A percentile compares a stretch with the other conserved stretches of the same genome.
These are phyloP conservation scores for Trametes hirsuta DNA, from an alignment of 1,284 basidiomycete genomes.

Conservation along the genomic window DNA sequence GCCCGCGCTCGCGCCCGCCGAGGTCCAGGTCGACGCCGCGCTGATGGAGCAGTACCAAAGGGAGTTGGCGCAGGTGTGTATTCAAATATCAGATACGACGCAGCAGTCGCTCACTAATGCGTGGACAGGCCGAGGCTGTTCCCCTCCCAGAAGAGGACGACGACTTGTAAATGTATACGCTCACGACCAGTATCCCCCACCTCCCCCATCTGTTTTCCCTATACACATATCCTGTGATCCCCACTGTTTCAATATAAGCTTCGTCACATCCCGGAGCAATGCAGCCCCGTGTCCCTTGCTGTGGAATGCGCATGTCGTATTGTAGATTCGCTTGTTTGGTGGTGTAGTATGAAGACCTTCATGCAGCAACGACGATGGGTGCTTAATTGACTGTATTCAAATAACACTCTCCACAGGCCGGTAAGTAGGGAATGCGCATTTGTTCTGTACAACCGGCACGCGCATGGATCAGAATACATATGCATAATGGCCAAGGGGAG, in stretches of 20 bases:
- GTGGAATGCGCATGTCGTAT: constrained; percentile 9
- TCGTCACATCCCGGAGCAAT: constrained; percentile 26
- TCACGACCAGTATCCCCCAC: constrained; percentile 21
- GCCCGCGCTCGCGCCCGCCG: constrained; percentile 93
- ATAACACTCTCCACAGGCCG: no score
- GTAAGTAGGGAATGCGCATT: no score
- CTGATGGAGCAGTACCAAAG: constrained; percentile 86
- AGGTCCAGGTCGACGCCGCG: constrained; percentile 82
- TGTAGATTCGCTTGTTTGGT: constrained; percentile 19
- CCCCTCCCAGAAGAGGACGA: constrained; percentile 84
- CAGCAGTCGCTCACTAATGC: constrained; percentile 4
- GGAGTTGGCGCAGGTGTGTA: constrained; percentile 73
- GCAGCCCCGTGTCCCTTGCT: constrained; percentile 12
- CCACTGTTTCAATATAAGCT: constrained; percentile 35
- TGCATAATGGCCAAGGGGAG: no score
- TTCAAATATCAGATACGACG: not conserved
- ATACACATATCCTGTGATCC: constrained; percentile 29
- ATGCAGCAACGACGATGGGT: not conserved
- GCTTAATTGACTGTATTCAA: no score
- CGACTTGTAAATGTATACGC: constrained; percentile 42
- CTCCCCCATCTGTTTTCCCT: constrained; percentile 24
- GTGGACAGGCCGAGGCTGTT: constrained; percentile 68
- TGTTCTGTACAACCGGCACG: no score
- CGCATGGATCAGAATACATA: no score
- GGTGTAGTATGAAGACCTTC: constrained; percentile 15